Evolutionary conservation across 805 yeast species (phyloP).

Genomic region (Ascoidea asiatica): DNA sequence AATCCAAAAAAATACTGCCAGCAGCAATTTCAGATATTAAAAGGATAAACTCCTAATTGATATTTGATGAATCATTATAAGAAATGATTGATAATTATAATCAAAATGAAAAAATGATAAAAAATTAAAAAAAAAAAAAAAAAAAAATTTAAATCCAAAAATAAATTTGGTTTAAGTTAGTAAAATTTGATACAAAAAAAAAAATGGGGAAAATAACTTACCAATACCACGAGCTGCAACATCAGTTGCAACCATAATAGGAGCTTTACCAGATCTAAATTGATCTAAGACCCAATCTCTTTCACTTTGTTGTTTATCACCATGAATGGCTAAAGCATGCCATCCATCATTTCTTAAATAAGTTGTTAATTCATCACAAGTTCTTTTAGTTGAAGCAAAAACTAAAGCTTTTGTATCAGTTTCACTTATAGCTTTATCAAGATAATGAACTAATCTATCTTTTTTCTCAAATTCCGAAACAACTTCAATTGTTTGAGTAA

Average conservation of each 20-base stretch:
- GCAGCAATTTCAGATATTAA: too few species aligned
- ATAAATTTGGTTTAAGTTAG: slow-evolving; percentile 12
- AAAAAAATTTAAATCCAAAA: not conserved
- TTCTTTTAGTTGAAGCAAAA: slow-evolving; percentile 95
- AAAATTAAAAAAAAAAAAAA: too few species aligned
- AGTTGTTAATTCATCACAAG: slow-evolving; percentile 89
- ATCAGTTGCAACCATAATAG: slow-evolving; percentile 98
- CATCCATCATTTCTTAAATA: slow-evolving; percentile 93
- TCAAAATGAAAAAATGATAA: not conserved
- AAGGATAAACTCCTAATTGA: too few species aligned
- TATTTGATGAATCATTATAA: too few species aligned
- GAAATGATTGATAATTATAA: not conserved
- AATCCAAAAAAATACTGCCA: too few species aligned
- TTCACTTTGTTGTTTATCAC: slow-evolving; percentile 95
- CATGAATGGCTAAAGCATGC: slow-evolving; percentile 98
- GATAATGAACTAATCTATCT: slow-evolving; percentile 73
- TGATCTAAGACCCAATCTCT: slow-evolving; percentile 97
- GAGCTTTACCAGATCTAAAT: slow-evolving; percentile 84
- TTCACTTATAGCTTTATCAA: slow-evolving; percentile 62
- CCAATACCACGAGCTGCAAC: slow-evolving; percentile 99
- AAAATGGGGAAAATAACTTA: slow-evolving; percentile 36
- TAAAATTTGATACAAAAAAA: slow-evolving; percentile 9
- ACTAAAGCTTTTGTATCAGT: slow-evolving; percentile 67
- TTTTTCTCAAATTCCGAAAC: slow-evolving; percentile 87
- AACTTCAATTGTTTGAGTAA: slow-evolving; percentile 87